Evolutionary conservation across 2,329 filamentous ascomycete species (phyloP), one percentile per base, ranked within the genome.

Genomic region (Coniella lustricola): DNA sequence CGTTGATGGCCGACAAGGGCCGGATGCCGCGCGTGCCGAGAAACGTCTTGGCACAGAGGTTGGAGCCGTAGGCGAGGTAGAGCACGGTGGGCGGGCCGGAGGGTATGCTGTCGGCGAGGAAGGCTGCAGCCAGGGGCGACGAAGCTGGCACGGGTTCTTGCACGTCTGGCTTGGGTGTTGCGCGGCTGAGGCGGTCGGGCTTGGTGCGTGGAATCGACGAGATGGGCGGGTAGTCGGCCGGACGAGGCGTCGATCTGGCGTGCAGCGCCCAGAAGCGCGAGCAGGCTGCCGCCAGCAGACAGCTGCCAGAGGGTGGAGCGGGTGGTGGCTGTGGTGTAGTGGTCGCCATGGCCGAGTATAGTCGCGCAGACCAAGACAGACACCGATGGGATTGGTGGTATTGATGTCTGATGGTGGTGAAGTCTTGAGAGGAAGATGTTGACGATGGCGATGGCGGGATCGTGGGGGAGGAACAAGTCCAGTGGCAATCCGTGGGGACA

Each of bases 11-110:
- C 34, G 87, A 89, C 13, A 97, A 60, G 0, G 93, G 93, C 21
- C 78, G 79, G 67, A 97, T 91, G 52, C 84, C 84, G 45, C 91
- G 84, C 51, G 67, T 72, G 50, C 85, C 87, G 41, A 84, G 75
- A 65, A 97, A 96, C 0, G 87, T 94, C 63, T 88, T 72, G 13
- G 83, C 80, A 52, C 77, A 81, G 53, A 97, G 78, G 64, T 97
- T 97, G 45, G 90, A 95, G 56, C 91, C 93, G 63, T 96, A 97
- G 10, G 90, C 91, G 18, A 91, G 79, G 64, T 91, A 91, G 44
- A 90, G 76, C 21, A 90, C 74, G 1, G 85, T 85, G 13, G 57
- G 44, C 38, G 57, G 48, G 13, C 54, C 29, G 13, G 48, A 29
- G 10, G 25, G 25, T 10, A 10, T 29, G 25, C 10, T 38, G 21